These are phyloP conservation scores for Arachnomyces sp. DNA, from an alignment of 2,329 filamentous ascomycete genomes.

Conservation along the genomic window DNA sequence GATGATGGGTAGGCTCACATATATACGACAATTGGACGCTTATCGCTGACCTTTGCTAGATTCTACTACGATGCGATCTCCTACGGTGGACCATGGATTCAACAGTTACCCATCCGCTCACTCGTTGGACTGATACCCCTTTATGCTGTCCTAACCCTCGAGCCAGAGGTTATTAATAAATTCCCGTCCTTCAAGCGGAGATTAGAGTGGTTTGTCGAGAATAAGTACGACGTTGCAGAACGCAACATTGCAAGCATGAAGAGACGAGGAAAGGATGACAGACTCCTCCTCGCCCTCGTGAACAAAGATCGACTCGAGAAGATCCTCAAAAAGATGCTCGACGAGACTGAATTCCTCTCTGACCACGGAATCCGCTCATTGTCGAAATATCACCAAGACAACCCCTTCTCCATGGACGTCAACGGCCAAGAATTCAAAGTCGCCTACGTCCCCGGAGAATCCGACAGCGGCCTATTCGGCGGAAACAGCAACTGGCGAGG, in stretches of 20 bases:
- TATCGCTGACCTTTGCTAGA: constrained; percentile 28
- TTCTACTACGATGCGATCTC: constrained; percentile 99
- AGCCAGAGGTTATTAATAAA: constrained; percentile 86
- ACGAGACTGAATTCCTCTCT: constrained; percentile 87
- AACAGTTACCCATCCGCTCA: constrained; percentile 85
- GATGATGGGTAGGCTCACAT: constrained; percentile 57
- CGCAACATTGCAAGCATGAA: constrained; percentile 91
- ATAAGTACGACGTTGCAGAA: constrained; percentile 76
- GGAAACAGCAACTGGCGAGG: constrained; percentile 98
- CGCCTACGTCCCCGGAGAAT: constrained; percentile 87
- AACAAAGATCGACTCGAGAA: constrained; percentile 86
- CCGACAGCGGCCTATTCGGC: constrained; percentile 87
- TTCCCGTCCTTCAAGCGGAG: constrained; percentile 89
- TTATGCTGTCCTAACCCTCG: constrained; percentile 83
- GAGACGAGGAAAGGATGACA: constrained; percentile 80
- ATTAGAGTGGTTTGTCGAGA: constrained; percentile 87
- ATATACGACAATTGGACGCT: background rate
- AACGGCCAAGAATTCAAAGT: constrained; percentile 86
- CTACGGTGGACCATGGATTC: constrained; percentile 86
- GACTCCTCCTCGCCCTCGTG: constrained; percentile 79
- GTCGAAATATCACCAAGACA: constrained; percentile 81
- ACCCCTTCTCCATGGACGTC: constrained; percentile 92
- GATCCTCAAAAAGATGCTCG: constrained; percentile 84
- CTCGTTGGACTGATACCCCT: constrained; percentile 89
- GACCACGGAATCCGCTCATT: constrained; percentile 85